Evolutionary conservation across 176 grass and related monocot species (phyloP).

Genomic region (Juncus inflexus): DNA sequence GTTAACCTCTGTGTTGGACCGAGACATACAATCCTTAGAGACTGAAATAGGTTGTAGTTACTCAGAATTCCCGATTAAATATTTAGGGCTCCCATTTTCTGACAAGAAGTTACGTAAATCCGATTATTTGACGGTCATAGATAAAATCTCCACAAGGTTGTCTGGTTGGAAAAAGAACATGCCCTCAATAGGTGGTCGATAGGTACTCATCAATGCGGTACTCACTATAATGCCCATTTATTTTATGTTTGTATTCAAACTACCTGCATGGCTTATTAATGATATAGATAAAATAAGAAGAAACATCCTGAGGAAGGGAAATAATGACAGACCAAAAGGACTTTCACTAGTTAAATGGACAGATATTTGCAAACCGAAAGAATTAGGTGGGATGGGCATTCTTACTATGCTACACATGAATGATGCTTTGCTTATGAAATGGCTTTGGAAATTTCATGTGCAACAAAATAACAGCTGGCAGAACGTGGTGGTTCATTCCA

Average conservation of each 20-base stretch:
- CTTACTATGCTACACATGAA: too few species aligned
- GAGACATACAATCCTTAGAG: too few species aligned
- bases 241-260: background rate
- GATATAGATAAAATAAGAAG: background rate
- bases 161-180: background rate
- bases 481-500: too few species aligned
- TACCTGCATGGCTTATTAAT: background rate
- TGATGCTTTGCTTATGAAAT: too few species aligned
- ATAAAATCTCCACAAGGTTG: background rate
- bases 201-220: background rate
- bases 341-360: too few species aligned
- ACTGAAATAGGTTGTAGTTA: too few species aligned
- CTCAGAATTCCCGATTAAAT: background rate
- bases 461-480: too few species aligned
- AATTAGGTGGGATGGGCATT: background rate
- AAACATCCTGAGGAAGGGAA: background rate
- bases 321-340: background rate
- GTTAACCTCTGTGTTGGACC: too few species aligned
- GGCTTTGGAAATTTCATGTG: too few species aligned
- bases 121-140: background rate
- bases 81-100: background rate
- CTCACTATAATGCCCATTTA: background rate
- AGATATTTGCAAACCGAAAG: too few species aligned
- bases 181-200: background rate
- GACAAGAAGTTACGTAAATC: background rate